Base-by-base conservation (phyloP, 768 basidiomycete species). In the Floccularia luteovirens region DNA sequence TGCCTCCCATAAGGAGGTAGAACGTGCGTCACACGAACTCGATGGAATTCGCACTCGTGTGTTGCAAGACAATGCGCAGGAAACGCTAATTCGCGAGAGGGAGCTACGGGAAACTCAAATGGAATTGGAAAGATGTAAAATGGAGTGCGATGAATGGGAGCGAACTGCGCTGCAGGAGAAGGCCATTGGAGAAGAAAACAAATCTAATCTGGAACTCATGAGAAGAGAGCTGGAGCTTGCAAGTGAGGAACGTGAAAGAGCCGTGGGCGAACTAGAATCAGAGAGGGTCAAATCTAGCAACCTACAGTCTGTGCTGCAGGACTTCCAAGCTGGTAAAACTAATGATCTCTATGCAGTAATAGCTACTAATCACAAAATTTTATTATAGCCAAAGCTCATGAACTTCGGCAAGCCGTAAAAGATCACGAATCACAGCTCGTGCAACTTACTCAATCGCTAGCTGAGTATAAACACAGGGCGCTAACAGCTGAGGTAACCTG, bases 381-480 rank as follows among this genome's bases (percentile, higher is more conserved):
- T 38, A 39, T 43, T 31, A 14, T 53, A 96, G 92, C 83, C 1
- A 96, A 90, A 60, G 91, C 96, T 39, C 81, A 83, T 42, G 94
- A 99, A 57, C 66, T 96, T n/a, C 69, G 70, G 39, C 79, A 88
- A 49, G 87, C 91, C 1, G 79, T 91, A 23, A 77, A 77, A 46
- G 92, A 90, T 36, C 81, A 88, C 39, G 85, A 92, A 48, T 63
- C 70, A 0, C 91, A 85, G 49, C 64, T 98, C 3, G 61, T 69
- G 14, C 70, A 79, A 36, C 66, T 75, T 3, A 88, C 84, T 1
- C 70, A 83, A 46, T 82, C 82, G 6, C 67, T 97, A 21, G 87
- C 87, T n/a, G 90, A 93, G 52, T 97, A 73, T 59, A 94, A 93
- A 57, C 79, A 82, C 46, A 78, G 93, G 24, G 91, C 93, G 4